Evolutionary conservation across 2,329 filamentous ascomycete species (phyloP).

Genomic region (Fusarium abutilonis): DNA sequence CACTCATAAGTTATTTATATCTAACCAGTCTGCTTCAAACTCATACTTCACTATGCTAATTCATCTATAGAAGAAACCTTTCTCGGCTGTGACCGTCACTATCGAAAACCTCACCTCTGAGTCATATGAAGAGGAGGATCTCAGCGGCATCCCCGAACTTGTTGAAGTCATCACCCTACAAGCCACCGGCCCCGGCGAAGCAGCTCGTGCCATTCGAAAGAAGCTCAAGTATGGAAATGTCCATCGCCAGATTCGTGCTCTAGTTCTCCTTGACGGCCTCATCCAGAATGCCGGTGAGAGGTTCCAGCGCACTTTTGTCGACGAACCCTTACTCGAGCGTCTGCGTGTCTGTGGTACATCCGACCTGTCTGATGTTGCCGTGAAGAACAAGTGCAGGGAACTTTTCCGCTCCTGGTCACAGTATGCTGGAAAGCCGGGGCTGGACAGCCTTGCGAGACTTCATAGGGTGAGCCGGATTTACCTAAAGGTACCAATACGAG

Average conservation of each 20-base stretch:
- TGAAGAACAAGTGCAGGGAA: slow-evolving; percentile 87
- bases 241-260: slow-evolving; percentile 89
- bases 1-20: slow-evolving; percentile 33
- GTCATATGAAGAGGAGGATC: slow-evolving; percentile 87
- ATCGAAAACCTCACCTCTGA: slow-evolving; percentile 92
- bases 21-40: not conserved
- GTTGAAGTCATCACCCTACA: slow-evolving; percentile 95
- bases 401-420: slow-evolving; percentile 90
- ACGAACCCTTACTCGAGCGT: slow-evolving; percentile 91
- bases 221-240: slow-evolving; percentile 98
- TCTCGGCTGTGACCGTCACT: slow-evolving; percentile 91
- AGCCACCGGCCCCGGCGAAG: slow-evolving; percentile 84
- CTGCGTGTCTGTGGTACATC: slow-evolving; percentile 88
- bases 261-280: slow-evolving; percentile 89
- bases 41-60: slow-evolving; percentile 3
- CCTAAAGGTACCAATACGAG: not conserved
- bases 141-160: slow-evolving; percentile 90
- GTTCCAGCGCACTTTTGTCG: slow-evolving; percentile 87
- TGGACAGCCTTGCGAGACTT: slow-evolving; percentile 81
- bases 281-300: slow-evolving; percentile 92
- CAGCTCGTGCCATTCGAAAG: slow-evolving; percentile 91
- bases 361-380: slow-evolving; percentile 81
- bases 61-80: slow-evolving; percentile 71
- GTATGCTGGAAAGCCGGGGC: slow-evolving; percentile 82
- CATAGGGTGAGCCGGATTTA: slow-evolving; percentile 65